These are phyloP conservation scores for Quaeritorhiza haematococci DNA, from an alignment of 371 early-diverging fungal genomes.

Conservation along the genomic window DNA sequence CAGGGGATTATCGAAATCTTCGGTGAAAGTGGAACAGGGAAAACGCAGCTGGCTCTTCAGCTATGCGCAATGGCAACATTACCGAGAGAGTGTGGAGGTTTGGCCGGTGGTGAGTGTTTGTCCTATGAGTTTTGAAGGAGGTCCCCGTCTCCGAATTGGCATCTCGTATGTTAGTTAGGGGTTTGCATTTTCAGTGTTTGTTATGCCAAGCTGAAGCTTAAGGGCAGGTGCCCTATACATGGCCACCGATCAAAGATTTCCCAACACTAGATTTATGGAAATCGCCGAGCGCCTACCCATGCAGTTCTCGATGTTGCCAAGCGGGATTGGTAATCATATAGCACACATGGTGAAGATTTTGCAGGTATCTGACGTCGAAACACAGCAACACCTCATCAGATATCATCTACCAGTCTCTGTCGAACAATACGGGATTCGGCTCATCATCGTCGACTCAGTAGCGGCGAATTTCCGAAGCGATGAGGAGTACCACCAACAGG, in stretches of 20 bases:
- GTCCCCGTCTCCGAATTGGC: slow-evolving; percentile 22
- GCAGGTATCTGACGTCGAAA: slow-evolving; percentile 61
- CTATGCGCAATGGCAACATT: slow-evolving; percentile 63
- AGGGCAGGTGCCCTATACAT: slow-evolving; percentile 63
- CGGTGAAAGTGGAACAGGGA: slow-evolving; percentile 64
- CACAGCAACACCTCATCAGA: slow-evolving; percentile 61
- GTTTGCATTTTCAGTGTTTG: too few relatives aligned
- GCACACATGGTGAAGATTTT: slow-evolving; percentile 53
- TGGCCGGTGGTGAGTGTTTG: slow-evolving; percentile 47
- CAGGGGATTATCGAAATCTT: slow-evolving; percentile 31
- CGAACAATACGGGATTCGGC: slow-evolving; percentile 39
- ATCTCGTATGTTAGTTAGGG: too few relatives aligned
- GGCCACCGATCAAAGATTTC: slow-evolving; percentile 60
- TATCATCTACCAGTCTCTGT: slow-evolving; percentile 50
- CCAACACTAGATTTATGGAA: too few relatives aligned
- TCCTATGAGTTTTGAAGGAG: slow-evolving; percentile 3
- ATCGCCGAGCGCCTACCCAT: slow-evolving; percentile 51
- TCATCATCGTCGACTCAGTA: slow-evolving; percentile 84
- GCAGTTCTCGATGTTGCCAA: slow-evolving; percentile 34
- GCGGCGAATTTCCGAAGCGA: slow-evolving; percentile 68
- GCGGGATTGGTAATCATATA: too few relatives aligned
- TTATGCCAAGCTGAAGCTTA: too few relatives aligned
- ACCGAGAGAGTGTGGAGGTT: slow-evolving; percentile 50
- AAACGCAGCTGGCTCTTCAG: slow-evolving; percentile 79
- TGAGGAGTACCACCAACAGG: slow-evolving; percentile 19